Conservation (phyloP, 2,329 filamentous ascomycete species). For the Penicillium thymicola region DNA sequence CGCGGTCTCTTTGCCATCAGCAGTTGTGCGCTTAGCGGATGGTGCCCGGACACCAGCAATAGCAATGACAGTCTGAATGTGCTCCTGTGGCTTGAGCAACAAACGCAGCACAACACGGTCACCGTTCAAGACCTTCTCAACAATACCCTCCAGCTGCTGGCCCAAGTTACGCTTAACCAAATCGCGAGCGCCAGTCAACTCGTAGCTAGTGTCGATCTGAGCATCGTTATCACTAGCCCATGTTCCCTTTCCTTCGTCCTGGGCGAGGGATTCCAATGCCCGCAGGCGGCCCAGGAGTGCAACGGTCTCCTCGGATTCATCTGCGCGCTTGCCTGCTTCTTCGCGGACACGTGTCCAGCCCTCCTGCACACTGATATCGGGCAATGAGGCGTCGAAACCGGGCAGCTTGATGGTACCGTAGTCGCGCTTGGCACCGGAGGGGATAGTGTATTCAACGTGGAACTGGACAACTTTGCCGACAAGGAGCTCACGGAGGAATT, state of each 20-base stretch:
- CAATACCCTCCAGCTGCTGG: slow-evolving; percentile 75
- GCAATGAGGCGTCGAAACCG: slow-evolving; percentile 66
- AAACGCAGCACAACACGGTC: slow-evolving; percentile 85
- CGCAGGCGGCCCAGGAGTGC: slow-evolving; percentile 74
- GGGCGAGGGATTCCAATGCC: slow-evolving; percentile 72
- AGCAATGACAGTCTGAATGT: slow-evolving; percentile 83
- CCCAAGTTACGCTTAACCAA: slow-evolving; percentile 84
- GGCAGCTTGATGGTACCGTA: slow-evolving; percentile 78
- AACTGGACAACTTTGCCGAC: slow-evolving; percentile 88
- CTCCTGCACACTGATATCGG: slow-evolving; percentile 78
- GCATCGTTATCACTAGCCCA: slow-evolving; percentile 66
- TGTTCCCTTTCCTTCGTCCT: slow-evolving; percentile 73
- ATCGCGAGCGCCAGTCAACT: slow-evolving; percentile 69
- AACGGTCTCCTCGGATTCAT: slow-evolving; percentile 72
- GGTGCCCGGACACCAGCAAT: slow-evolving; percentile 86
- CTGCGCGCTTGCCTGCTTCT: slow-evolving; percentile 79
- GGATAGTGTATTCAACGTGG: slow-evolving; percentile 81
- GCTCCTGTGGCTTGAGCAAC: slow-evolving; percentile 74
- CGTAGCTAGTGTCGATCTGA: slow-evolving; percentile 73
- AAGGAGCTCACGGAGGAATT: slow-evolving; percentile 78
- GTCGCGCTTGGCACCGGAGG: slow-evolving; percentile 73
- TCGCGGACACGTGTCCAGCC: slow-evolving; percentile 93
- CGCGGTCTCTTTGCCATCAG: slow-evolving; percentile 75
- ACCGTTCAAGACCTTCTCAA: slow-evolving; percentile 87
- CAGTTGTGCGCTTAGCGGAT: slow-evolving; percentile 80